Base-by-base conservation (phyloP, 176 grass and related monocot genomes). In the Lolium rigidum region DNA sequence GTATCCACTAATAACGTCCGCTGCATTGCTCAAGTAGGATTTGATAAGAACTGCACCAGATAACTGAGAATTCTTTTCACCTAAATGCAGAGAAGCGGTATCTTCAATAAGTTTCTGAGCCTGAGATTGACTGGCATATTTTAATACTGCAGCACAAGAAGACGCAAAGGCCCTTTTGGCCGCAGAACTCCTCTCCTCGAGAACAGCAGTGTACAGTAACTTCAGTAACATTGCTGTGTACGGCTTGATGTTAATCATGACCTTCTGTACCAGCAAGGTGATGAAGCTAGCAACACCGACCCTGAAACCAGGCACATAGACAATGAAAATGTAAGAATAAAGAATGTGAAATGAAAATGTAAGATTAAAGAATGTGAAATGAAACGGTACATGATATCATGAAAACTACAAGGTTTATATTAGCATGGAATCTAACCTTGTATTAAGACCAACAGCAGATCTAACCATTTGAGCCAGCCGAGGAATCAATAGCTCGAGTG, bases 201-300 rank as follows among this genome's bases (percentile, higher is more conserved):
- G 70, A 84, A 91, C 96, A 84, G 91, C 93, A 84, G 82, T 92
- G 81, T 89, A 94, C 24, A 94, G 74, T 74, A 90, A 79, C 74
- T 94, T 98, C 52, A 93, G 59, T 84, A 98, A 74, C n/a, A 80
- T 86, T 78, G 83, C 5, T 52, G 90, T 86, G 83, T 90, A 95
- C 63, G 91, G 78, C 77, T 92, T 95, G 82, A 98, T 95, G 41
- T 98, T 92, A 38, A 85, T 17, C 65, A 83, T 93, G 62, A 94
- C 91, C 44, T 95, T 92, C 87, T 98, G 93, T 50, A 94, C 92
- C 83, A 98, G 87, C 77, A 98, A 87, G 77, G 89, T 95, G 81
- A 98, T 94, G 70, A 98, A 98, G 80, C 75, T 98, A 79, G 96
- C 96, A 90, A 98, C 91, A 81, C 96, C 96, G 31, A 98, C 91